Evolutionary conservation across 257 asterid species (phyloP).

Genomic region (Nicotiana benthamiana): DNA sequence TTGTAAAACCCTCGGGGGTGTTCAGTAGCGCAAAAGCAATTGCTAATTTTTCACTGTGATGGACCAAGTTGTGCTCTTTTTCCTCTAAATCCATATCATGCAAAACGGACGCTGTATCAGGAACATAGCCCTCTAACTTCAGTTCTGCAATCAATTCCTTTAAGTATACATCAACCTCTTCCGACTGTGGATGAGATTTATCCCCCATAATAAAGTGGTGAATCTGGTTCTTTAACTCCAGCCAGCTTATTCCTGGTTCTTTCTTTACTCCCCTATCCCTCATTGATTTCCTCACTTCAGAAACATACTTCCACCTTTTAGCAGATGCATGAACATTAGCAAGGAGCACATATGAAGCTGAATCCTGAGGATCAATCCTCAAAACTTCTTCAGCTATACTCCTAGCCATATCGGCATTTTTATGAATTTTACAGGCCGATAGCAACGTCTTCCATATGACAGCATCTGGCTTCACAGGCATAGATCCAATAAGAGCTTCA

Average conservation of each 20-base stretch:
- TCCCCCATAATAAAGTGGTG: slow-evolving; percentile 57
- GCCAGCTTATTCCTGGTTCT: slow-evolving; percentile 88
- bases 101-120: slow-evolving; percentile 49
- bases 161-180: slow-evolving; percentile 44
- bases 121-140: slow-evolving; percentile 54
- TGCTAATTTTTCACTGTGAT: slow-evolving; percentile 80
- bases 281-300: slow-evolving; percentile 57
- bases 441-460: slow-evolving; percentile 74
- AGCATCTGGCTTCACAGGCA: slow-evolving; percentile 57
- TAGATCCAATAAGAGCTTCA: slow-evolving; percentile 58
- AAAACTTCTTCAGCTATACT: slow-evolving; percentile 51
- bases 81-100: slow-evolving; percentile 84
- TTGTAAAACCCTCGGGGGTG: slow-evolving; percentile 38
- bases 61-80: slow-evolving; percentile 51
- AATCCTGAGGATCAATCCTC: slow-evolving; percentile 55
- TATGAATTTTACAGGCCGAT: slow-evolving; percentile 75
- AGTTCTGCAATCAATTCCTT: slow-evolving; percentile 46
- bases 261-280: slow-evolving; percentile 58
- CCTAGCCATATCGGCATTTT: slow-evolving; percentile 54
- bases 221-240: slow-evolving; percentile 53
- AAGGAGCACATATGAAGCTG: slow-evolving; percentile 75
- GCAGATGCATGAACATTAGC: slow-evolving; percentile 64
- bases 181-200: slow-evolving; percentile 44
- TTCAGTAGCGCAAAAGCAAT: slow-evolving; percentile 76
- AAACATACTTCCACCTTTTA: slow-evolving; percentile 54